These are phyloP conservation scores for Nigrospora osmanthi DNA, from an alignment of 2,329 filamentous ascomycete genomes.

Conservation along the genomic window DNA sequence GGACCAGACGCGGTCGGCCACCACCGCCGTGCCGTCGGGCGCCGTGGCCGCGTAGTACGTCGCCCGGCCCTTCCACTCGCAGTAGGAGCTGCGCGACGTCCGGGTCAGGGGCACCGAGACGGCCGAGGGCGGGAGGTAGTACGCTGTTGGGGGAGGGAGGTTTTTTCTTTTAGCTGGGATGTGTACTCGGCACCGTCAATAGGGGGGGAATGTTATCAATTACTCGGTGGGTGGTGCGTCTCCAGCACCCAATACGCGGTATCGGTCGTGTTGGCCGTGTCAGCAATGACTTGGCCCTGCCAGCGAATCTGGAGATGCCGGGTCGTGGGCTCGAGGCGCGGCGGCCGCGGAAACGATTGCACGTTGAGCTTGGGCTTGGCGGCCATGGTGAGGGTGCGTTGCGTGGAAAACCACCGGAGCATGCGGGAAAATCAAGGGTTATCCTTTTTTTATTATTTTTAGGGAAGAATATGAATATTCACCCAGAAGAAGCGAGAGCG, in stretches of 20 bases:
- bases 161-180: too few species aligned
- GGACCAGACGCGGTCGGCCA: constrained; percentile 49
- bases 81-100: constrained; percentile 37
- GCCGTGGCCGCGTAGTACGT: constrained; percentile 45
- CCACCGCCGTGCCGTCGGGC: constrained; percentile 27
- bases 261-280: constrained; percentile 30
- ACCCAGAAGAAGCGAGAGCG: too few species aligned
- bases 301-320: constrained; percentile 50
- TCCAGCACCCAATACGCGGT: constrained; percentile 56
- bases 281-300: constrained; percentile 44
- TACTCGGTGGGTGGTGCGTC: constrained; percentile 54
- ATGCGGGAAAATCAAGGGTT: too few species aligned
- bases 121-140: constrained; percentile 48
- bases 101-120: constrained; percentile 37
- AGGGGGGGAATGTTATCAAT: background rate
- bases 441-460: too few species aligned
- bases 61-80: constrained; percentile 54
- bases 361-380: constrained; percentile 41
- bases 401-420: too few species aligned
- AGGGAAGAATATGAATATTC: too few species aligned
- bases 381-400: constrained; percentile 22
- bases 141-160: constrained; percentile 35
- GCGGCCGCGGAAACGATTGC: constrained; percentile 50
- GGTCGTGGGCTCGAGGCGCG: constrained; percentile 43
- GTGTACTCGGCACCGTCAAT: background rate